phyloP scores from a whole-genome alignment of 768 basidiomycete genomes.

The Russula compacta region DNA sequence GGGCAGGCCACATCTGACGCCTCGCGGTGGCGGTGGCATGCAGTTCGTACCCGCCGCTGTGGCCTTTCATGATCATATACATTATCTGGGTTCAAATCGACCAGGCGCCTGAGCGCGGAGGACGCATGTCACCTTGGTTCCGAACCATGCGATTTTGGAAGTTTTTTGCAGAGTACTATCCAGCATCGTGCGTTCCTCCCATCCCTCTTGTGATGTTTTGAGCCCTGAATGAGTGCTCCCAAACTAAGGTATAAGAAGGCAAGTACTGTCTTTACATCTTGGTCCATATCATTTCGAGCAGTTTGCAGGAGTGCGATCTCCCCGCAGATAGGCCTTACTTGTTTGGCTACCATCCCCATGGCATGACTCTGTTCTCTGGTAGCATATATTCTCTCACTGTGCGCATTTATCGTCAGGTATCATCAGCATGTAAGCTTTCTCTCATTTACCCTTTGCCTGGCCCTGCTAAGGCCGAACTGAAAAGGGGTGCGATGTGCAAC shows the following conservation, averaged over 20 bases:
- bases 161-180: conserved; percentile 90
- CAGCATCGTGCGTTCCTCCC: conserved; percentile 60
- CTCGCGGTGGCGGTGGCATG: neutral
- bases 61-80: conserved; percentile 78
- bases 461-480: neutral
- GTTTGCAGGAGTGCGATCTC: conserved; percentile 70
- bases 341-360: conserved; percentile 98
- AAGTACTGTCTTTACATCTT: neutral
- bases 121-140: conserved; percentile 67
- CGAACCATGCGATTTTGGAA: conserved; percentile 65
- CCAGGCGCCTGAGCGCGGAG: conserved; percentile 61
- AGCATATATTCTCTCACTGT: neutral
- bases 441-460: neutral
- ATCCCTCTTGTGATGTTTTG: neutral
- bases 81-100: conserved; percentile 76
- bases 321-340: conserved; percentile 90
- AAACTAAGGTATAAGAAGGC: conserved; percentile 35
- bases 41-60: conserved; percentile 83
- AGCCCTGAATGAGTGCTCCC: neutral
- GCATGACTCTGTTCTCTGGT: conserved; percentile 32
- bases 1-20: neutral
- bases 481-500: conserved; percentile 88
- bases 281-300: neutral
- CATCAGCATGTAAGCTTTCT: conserved; percentile 79
- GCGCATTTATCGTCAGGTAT: conserved; percentile 48